Conservation (phyloP, 2,329 filamentous ascomycete genomes). For the Bipolaris zeicola region DNA sequence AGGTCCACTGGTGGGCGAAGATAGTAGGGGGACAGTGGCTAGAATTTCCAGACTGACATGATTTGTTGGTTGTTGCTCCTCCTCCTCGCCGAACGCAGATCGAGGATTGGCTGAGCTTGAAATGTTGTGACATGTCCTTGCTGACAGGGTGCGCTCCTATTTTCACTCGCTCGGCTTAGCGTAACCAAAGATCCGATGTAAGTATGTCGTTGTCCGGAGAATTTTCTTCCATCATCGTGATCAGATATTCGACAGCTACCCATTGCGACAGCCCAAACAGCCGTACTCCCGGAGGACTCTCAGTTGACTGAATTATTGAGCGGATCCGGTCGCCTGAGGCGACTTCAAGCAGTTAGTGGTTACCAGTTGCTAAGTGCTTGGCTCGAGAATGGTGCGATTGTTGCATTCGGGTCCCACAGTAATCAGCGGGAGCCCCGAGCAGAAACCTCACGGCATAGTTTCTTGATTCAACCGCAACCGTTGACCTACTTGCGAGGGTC, state of each 20-base stretch:
- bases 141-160: neutral
- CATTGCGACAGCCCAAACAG: neutral
- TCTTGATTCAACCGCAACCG: constrained; percentile 18
- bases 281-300: neutral
- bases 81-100: neutral
- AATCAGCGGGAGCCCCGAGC: constrained; percentile 1
- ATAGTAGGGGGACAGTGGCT: neutral
- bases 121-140: constrained; percentile 9
- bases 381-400: constrained; percentile 9
- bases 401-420: constrained; percentile 6
- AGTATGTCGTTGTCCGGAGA: neutral
- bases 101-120: neutral
- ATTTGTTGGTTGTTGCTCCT: neutral
- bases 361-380: neutral
- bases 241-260: neutral
- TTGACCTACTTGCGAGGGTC: constrained; percentile 23
- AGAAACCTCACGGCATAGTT: constrained; percentile 5
- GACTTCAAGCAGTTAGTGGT: neutral
- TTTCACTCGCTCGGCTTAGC: neutral
- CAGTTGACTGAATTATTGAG: neutral
- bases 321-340: constrained; percentile 1
- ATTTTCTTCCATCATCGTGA: neutral
- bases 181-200: constrained; percentile 1
- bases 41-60: neutral
- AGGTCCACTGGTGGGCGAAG: neutral